A percentile compares a stretch with the other conserved stretches of the same genome.
These are phyloP conservation scores for Porpolomopsis calyptriformis DNA, from an alignment of 768 basidiomycete species.

Conservation along the genomic window DNA sequence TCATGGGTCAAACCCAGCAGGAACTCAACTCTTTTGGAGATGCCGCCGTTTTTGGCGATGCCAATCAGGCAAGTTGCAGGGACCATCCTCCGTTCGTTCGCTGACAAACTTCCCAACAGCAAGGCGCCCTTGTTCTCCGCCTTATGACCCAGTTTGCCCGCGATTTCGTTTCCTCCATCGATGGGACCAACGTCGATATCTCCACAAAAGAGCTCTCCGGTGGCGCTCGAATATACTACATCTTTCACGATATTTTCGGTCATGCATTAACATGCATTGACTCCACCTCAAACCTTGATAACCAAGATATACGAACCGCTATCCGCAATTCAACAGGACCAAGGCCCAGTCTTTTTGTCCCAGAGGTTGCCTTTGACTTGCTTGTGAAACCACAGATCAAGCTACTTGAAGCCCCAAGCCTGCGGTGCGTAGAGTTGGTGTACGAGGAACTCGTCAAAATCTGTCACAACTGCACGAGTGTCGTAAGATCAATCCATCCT, in stretches of 20 bases:
- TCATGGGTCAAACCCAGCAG: conserved; percentile 99
- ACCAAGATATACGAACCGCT: conserved; percentile 93
- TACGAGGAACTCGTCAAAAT: conserved; percentile 99
- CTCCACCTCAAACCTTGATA: conserved; percentile 81
- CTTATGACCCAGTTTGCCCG: conserved; percentile 98
- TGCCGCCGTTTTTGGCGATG: conserved; percentile 82
- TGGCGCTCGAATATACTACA: conserved; percentile 97
- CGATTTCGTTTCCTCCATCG: conserved; percentile 94
- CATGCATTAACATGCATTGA: conserved; percentile 83
- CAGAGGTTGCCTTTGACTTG: conserved; percentile 93
- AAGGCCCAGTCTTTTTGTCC: conserved; percentile 90
- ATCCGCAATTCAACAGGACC: conserved; percentile 98
- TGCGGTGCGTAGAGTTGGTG: conserved; percentile 94
- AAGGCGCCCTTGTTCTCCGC: conserved; percentile 83
- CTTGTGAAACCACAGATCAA: conserved; percentile 98
- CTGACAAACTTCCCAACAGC: conserved; percentile 31
- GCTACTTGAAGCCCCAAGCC: conserved; percentile 83
- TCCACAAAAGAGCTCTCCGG: conserved; percentile 98
- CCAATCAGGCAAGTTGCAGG: conserved; percentile 51
- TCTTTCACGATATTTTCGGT: conserved; percentile 98
- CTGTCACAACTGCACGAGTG: conserved; percentile 94
- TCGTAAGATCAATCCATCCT: conserved; percentile 37
- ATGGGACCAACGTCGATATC: conserved; percentile 91
- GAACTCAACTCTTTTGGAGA: conserved; percentile 96
- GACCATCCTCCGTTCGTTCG: not conserved